A percentile compares a stretch with the other conserved stretches of the same genome.
Evolutionary conservation across 768 basidiomycete species (phyloP).

Genomic region (Termitomyces sp.): DNA sequence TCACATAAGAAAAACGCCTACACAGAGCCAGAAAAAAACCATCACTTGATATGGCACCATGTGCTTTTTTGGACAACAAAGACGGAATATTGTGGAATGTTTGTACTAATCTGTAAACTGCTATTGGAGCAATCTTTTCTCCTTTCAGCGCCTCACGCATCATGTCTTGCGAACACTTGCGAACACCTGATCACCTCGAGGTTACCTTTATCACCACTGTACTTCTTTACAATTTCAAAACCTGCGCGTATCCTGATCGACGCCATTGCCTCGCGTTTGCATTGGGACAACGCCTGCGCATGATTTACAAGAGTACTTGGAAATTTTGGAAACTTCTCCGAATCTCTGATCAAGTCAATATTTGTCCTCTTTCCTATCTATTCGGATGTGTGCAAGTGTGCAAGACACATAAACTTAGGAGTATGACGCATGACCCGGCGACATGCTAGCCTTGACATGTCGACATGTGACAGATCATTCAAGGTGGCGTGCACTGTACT

Average conservation of each 20-base stretch:
- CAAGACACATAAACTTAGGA: neutral
- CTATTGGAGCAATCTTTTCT: neutral
- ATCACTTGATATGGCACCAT: neutral
- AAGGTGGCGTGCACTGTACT: neutral
- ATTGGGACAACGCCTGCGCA: conserved; percentile 13
- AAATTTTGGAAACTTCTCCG: neutral
- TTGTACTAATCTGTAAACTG: conserved; percentile 6
- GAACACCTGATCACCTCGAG: conserved; percentile 5
- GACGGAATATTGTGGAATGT: conserved; percentile 4
- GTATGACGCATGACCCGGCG: neutral
- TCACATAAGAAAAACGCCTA: neutral
- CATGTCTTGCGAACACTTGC: neutral
- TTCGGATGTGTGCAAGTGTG: neutral
- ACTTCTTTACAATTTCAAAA: conserved; percentile 9
- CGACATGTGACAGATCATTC: neutral
- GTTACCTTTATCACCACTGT: neutral
- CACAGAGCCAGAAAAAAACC: neutral
- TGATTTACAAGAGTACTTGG: conserved; percentile 1
- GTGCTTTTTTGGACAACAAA: conserved; percentile 1
- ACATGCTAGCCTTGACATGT: neutral
- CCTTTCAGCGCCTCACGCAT: neutral
- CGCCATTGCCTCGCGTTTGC: conserved; percentile 15
- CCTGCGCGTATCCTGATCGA: conserved; percentile 8
- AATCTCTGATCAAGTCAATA: neutral
- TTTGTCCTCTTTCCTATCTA: neutral